Evolutionary conservation across 2,329 filamentous ascomycete species (phyloP).

Genomic region (Cladosporium sphaerospermum): DNA sequence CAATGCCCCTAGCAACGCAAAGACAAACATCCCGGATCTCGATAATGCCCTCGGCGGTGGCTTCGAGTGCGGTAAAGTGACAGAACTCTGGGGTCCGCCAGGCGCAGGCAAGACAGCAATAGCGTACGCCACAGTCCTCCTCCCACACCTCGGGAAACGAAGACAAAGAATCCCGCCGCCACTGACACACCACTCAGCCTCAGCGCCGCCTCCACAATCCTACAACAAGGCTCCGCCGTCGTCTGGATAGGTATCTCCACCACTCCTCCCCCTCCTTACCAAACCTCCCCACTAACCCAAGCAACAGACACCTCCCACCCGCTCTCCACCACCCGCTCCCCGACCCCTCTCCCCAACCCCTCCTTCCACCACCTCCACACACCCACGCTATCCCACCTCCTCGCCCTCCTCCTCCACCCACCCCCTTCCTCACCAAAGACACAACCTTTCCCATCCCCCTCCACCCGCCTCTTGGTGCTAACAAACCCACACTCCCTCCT

Average conservation of each 20-base stretch:
- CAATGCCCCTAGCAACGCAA: constrained; percentile 41
- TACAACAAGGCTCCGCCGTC: neutral
- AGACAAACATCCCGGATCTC: constrained; percentile 44
- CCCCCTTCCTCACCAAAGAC: constrained; percentile 45
- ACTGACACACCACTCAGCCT: neutral
- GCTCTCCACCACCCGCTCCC: neutral
- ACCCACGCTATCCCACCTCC: constrained; percentile 55
- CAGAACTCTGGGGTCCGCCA: constrained; percentile 82
- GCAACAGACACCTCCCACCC: constrained; percentile 8
- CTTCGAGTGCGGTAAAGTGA: constrained; percentile 68
- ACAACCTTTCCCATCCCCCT: constrained; percentile 53
- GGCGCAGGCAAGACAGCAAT: constrained; percentile 80
- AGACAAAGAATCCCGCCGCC: neutral
- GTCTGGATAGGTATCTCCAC: constrained; percentile 5
- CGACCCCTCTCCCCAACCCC: neutral
- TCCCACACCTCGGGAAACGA: neutral
- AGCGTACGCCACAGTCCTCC: constrained; percentile 43
- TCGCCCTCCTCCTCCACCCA: constrained; percentile 68
- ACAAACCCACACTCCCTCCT: constrained; percentile 73
- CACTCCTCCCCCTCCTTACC: neutral
- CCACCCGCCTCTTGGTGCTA: constrained; percentile 65
- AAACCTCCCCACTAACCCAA: neutral
- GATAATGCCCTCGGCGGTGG: constrained; percentile 49
- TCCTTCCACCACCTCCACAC: constrained; percentile 58
- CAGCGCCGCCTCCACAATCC: constrained; percentile 1